Conservation (phyloP, 306 rosid species). For the Quercus cerris region DNA sequence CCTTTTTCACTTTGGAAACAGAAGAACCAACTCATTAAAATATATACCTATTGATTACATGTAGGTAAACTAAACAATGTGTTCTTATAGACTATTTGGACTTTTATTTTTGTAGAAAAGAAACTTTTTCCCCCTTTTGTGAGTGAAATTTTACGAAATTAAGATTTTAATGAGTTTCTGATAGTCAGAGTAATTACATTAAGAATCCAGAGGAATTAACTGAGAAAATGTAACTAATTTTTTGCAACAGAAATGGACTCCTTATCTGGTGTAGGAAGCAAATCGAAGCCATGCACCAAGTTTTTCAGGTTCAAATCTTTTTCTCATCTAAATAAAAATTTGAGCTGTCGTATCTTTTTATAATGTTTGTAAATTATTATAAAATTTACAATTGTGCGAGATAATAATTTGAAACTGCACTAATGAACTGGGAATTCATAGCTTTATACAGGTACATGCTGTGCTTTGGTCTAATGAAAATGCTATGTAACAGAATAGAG, state of each 20-base stretch:
- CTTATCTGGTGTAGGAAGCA: slow-evolving; percentile 98
- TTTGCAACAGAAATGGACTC: slow-evolving; percentile 94
- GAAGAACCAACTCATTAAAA: not conserved
- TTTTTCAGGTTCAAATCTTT: slow-evolving; percentile 98
- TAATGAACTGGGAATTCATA: slow-evolving; percentile 41
- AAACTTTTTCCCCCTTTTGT: not conserved
- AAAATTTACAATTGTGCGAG: slow-evolving; percentile 31
- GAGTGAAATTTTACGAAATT: not conserved
- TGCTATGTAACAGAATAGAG: slow-evolving; percentile 26
- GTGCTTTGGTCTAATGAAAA: slow-evolving; percentile 38
- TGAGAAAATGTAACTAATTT: slow-evolving; percentile 75
- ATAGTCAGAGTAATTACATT: slow-evolving; percentile 28
- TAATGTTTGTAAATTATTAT: slow-evolving; percentile 25
- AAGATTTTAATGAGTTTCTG: slow-evolving; percentile 2
- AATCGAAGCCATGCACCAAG: slow-evolving; percentile 99
- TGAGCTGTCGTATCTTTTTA: slow-evolving; percentile 28
- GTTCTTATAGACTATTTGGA: not conserved
- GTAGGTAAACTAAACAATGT: not conserved
- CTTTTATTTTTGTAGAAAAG: not conserved
- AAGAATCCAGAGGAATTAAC: slow-evolving; percentile 56
- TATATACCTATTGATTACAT: not conserved
- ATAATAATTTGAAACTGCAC: slow-evolving; percentile 34
- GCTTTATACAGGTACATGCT: slow-evolving; percentile 59
- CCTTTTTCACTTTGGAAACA: not conserved
- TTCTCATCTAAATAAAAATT: slow-evolving; percentile 52